Base-by-base conservation (phyloP, 768 basidiomycete species). In the Boletus vermiculosoides region DNA sequence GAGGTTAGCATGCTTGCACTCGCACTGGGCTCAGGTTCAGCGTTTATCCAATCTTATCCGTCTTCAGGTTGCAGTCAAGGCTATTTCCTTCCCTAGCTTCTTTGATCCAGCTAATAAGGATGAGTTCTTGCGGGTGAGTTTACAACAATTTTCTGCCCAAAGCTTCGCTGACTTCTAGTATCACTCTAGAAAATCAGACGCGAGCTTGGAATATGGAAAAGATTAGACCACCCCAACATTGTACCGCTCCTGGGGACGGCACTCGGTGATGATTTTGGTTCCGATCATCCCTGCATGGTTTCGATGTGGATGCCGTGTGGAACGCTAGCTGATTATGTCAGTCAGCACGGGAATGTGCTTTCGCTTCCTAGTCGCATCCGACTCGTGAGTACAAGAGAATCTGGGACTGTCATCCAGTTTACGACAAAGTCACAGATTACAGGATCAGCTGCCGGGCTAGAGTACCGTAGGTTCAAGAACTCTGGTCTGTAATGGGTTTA, bases 11-110 rank as follows among this genome's bases (percentile, higher is more conserved):
- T 25, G 11, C 22, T 28, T 12, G 1, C 12, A 9, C n/a, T 33
- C 30, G 20, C 10, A 5, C 20, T 41, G 10, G 3, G 3, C 25
- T 30, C 31, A 18, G 6, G 25, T n/a, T n/a, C n/a, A n/a, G n/a
- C n/a, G 7, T 28, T 18, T n/a, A 20, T n/a, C 5, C n/a, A 12
- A 41, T 20, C 11, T 11, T 12, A 11, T 41, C 11, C 11, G n/a
- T 40, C n/a, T 20, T 40, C 12, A 60, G 59, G 57, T 60, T 4
- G 57, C 59, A 1, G 30, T 59, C 1, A 59, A 60, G 31, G 57
- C 41, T 0, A 45, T 60, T 25, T 1, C 1, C 31, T 22, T 53
- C 5, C 41, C 16, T 28, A 9, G 2, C 4, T 12, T 0, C 40
- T 3, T 42, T 2, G 5, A 23, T 5, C 23, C 7, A 25, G 1